A percentile compares a stretch with the other conserved stretches of the same genome.
Evolutionary conservation across 1,139 yeast species (phyloP).

Genomic region (Suhomyces chickasaworum): DNA sequence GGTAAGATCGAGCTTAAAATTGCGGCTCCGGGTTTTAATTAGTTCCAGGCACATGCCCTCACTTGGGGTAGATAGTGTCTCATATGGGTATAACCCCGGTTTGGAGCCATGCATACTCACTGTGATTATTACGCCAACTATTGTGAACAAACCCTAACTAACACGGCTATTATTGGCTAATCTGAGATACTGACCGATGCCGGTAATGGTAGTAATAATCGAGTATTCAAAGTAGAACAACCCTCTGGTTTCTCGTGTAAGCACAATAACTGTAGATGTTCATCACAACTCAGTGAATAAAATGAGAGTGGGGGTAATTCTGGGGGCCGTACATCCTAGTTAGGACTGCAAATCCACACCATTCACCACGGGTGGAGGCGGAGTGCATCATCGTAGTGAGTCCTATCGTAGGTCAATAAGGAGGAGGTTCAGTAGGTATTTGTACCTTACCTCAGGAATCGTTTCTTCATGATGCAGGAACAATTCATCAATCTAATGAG

Average conservation of each 20-base stretch:
- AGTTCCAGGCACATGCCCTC: background rate
- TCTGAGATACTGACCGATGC: background rate
- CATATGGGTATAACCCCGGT: background rate
- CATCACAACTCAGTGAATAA: no score
- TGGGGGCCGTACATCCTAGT: background rate
- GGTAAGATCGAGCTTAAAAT: background rate
- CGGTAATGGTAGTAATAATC: background rate
- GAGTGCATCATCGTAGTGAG: background rate
- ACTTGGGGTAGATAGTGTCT: background rate
- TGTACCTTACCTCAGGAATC: background rate
- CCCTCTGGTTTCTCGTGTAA: no score
- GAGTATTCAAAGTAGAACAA: background rate
- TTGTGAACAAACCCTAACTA: background rate
- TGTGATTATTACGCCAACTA: background rate
- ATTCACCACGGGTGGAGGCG: background rate
- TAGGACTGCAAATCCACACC: background rate
- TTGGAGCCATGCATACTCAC: background rate
- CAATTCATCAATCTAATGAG: background rate
- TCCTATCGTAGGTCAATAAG: background rate
- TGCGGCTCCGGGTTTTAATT: background rate
- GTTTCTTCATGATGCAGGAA: background rate
- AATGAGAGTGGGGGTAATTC: background rate
- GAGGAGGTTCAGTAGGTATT: background rate
- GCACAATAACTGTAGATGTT: no score
- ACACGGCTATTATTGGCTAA: background rate